Conservation (phyloP, 352 stramenopile genomes). For the Pythium myriotylum region DNA sequence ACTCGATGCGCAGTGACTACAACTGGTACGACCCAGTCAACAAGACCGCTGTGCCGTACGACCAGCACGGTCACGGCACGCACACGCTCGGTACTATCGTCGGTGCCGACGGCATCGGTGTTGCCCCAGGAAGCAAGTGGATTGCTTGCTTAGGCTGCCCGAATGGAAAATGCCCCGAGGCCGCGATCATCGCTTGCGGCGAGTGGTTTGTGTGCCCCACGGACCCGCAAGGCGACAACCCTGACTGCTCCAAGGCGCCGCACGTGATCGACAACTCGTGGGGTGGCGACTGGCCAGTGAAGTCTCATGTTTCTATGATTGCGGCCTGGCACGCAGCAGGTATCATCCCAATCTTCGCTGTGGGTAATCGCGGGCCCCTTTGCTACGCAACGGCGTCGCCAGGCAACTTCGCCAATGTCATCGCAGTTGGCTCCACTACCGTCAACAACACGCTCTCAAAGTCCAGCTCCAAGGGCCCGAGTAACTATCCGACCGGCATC, state of each 20-base stretch:
- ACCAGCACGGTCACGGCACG: conserved; percentile 32
- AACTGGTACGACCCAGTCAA: conserved; percentile 33
- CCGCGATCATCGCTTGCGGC: conserved; percentile 12
- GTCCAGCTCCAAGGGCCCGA: conserved; percentile 31
- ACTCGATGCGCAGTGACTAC: conserved; percentile 30
- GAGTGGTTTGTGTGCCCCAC: conserved; percentile 26
- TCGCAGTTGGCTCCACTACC: conserved; percentile 35
- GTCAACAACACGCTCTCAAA: conserved; percentile 26
- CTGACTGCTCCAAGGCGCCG: conserved; percentile 19
- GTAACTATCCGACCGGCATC: conserved; percentile 12
- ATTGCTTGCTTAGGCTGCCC: conserved; percentile 19
- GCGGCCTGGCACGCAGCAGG: conserved; percentile 29
- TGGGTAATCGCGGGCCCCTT: conserved; percentile 31
- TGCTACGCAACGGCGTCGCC: conserved; percentile 34
- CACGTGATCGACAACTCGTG: conserved; percentile 27
- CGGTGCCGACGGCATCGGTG: conserved; percentile 28
- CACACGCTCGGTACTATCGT: conserved; percentile 30
- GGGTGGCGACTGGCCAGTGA: conserved; percentile 6
- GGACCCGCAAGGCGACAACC: conserved; percentile 16
- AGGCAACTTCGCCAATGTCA: conserved; percentile 36
- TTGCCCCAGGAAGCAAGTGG: conserved; percentile 30
- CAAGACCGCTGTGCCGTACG: conserved; percentile 15
- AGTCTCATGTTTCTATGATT: conserved; percentile 15
- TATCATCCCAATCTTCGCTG: conserved; percentile 39
- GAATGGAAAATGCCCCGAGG: conserved; percentile 10